phyloP scores from a whole-genome alignment of 2,329 filamentous ascomycete species.

The Claviceps sp. region DNA sequence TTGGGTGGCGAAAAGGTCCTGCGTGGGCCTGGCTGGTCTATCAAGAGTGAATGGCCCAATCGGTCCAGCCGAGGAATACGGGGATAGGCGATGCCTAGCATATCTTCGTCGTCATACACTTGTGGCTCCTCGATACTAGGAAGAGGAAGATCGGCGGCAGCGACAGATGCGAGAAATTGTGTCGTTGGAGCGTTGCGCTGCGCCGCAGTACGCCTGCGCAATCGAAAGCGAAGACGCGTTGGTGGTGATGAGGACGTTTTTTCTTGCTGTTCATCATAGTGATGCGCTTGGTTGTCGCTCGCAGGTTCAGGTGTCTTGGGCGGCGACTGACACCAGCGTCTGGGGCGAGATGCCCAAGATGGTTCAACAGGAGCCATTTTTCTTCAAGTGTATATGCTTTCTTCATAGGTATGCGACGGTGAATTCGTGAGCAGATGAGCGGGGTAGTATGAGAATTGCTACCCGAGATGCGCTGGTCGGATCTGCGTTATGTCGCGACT shows the following conservation, averaged over 20 bases:
- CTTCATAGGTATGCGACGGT: conserved; percentile 10
- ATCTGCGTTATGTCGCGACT: conserved; percentile 4
- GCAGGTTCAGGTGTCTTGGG: conserved; percentile 41
- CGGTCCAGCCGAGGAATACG: conserved; percentile 21
- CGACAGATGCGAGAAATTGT: conserved; percentile 54
- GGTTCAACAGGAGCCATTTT: conserved; percentile 34
- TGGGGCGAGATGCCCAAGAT: conserved; percentile 30
- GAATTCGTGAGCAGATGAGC: background rate
- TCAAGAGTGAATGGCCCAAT: conserved; percentile 18
- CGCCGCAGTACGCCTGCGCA: conserved; percentile 40
- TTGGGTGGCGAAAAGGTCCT: conserved; percentile 41
- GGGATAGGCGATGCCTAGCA: conserved; percentile 24
- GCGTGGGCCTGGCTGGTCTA: conserved; percentile 19
- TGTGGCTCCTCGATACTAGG: conserved; percentile 50
- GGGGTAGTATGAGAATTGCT: background rate
- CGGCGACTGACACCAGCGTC: conserved; percentile 26
- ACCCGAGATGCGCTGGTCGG: background rate
- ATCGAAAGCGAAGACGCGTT: conserved; percentile 33
- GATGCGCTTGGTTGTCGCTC: conserved; percentile 19
- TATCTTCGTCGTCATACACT: conserved; percentile 27
- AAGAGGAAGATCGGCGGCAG: conserved; percentile 49
- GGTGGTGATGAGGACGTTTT: conserved; percentile 32
- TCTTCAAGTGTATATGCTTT: conserved; percentile 10
- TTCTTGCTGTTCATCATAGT: background rate
- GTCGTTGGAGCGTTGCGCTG: conserved; percentile 45